A percentile compares a stretch with the other conserved stretches of the same genome.
phyloP scores from a whole-genome alignment of 306 rosid species.

The Abrus pulchellus region DNA sequence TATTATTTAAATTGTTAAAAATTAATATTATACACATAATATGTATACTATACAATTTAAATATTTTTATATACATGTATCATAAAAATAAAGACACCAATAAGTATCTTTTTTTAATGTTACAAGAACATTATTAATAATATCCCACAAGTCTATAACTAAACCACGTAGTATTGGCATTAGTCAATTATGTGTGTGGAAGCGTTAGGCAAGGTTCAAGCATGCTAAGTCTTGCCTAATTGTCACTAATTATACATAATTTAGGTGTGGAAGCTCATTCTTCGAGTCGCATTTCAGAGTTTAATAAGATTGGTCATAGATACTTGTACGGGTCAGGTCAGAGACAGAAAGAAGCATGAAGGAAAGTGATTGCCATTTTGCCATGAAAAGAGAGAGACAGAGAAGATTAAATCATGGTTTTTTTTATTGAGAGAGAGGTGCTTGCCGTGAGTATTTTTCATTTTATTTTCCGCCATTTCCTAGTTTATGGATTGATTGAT shows the following conservation, averaged over 20 bases:
- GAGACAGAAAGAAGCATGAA: constrained; percentile 36
- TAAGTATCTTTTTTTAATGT: too few species aligned
- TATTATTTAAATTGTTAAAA: too few species aligned
- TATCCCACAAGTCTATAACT: background rate
- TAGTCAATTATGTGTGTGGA: constrained; percentile 47
- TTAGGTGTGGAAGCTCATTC: constrained; percentile 56
- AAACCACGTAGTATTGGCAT: constrained; percentile 18
- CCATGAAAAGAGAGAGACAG: background rate
- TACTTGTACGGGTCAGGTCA: background rate
- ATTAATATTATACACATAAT: too few species aligned
- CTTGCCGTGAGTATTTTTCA: background rate
- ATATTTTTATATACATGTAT: too few species aligned
- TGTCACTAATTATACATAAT: constrained; percentile 35
- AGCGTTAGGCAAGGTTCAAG: constrained; percentile 51
- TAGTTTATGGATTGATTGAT: constrained; percentile 18
- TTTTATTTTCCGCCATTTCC: background rate
- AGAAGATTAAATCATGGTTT: background rate
- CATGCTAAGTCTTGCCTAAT: constrained; percentile 45
- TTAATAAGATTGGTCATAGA: constrained; percentile 9
- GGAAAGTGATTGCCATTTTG: constrained; percentile 23
- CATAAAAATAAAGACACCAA: too few species aligned
- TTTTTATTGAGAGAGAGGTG: constrained; percentile 1
- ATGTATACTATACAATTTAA: too few species aligned
- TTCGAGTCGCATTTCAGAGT: constrained; percentile 40
- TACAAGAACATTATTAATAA: background rate